Conservation (phyloP, 805 yeast genomes). For the Teunomyces aglyptinius region DNA sequence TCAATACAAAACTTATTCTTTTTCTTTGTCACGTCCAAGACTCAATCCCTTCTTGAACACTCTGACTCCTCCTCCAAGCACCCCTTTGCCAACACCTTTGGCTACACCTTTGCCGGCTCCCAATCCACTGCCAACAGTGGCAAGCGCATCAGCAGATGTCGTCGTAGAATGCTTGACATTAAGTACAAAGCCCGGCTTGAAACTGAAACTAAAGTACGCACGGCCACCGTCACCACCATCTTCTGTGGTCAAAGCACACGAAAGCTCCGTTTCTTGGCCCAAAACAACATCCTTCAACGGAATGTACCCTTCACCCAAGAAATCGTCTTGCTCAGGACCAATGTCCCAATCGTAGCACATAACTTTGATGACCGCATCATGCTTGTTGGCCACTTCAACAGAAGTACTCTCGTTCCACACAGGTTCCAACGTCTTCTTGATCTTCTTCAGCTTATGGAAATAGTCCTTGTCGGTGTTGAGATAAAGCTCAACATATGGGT, state of each 20-base stretch:
- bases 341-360: constrained; percentile 89
- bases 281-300: constrained; percentile 52
- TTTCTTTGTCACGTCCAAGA: constrained; percentile 19
- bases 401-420: constrained; percentile 73
- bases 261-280: constrained; percentile 43
- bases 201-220: constrained; percentile 55
- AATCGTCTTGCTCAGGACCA: constrained; percentile 83
- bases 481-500: constrained; percentile 77
- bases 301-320: constrained; percentile 63
- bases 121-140: constrained; percentile 29
- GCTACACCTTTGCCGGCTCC: constrained; percentile 20
- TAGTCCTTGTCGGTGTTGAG: constrained; percentile 59
- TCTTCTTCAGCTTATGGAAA: constrained; percentile 71
- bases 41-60: constrained; percentile 36
- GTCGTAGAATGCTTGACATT: constrained; percentile 34
- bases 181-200: constrained; percentile 69
- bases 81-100: constrained; percentile 41
- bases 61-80: constrained; percentile 33
- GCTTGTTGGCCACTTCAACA: constrained; percentile 58
- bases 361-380: constrained; percentile 55
- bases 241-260: constrained; percentile 49
- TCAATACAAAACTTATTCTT: not conserved
- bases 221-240: constrained; percentile 62
- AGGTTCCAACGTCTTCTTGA: constrained; percentile 89
- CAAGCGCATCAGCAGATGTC: constrained; percentile 46